A percentile compares a stretch with the other conserved stretches of the same genome.
Conservation (phyloP, 164 flowering plant genomes). For the Cinnamomum micranthum region DNA sequence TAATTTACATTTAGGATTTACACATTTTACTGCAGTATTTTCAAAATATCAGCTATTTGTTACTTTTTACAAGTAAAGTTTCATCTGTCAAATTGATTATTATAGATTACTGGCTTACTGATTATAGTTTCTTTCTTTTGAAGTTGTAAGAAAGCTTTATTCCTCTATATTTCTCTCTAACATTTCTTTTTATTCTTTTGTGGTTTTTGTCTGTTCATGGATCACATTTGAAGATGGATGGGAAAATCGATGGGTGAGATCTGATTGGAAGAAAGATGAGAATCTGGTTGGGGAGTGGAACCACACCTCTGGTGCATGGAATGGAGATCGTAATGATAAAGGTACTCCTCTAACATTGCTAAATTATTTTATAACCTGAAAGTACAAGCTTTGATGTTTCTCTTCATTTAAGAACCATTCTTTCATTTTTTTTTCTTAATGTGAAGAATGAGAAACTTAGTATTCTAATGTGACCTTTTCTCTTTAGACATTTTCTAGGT, state of each 20-base stretch:
- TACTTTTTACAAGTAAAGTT: not conserved
- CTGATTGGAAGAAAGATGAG: constrained; percentile 97
- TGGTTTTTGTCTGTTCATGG: not conserved
- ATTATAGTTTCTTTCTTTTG: not conserved
- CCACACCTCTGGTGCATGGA: constrained; percentile 89
- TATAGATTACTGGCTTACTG: not conserved
- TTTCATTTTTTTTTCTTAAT: no score
- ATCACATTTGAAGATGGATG: constrained; percentile 60
- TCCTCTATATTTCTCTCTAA: not conserved
- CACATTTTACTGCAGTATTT: no score
- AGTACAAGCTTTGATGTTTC: not conserved
- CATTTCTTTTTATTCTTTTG: not conserved
- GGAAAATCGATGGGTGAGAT: constrained; percentile 88
- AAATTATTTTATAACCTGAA: not conserved
- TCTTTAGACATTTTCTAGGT: not conserved
- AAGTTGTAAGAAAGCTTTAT: not conserved
- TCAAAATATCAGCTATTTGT: no score
- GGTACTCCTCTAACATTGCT: constrained; percentile 32
- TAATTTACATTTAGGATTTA: no score
- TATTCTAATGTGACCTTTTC: not conserved
- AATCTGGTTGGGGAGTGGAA: constrained; percentile 88
- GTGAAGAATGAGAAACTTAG: no score
- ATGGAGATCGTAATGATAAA: constrained; percentile 78
- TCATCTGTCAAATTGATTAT: not conserved
- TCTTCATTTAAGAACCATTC: not conserved